These are phyloP conservation scores for Colletotrichum liriopes DNA, from an alignment of 2,329 filamentous ascomycete species.

Conservation along the genomic window DNA sequence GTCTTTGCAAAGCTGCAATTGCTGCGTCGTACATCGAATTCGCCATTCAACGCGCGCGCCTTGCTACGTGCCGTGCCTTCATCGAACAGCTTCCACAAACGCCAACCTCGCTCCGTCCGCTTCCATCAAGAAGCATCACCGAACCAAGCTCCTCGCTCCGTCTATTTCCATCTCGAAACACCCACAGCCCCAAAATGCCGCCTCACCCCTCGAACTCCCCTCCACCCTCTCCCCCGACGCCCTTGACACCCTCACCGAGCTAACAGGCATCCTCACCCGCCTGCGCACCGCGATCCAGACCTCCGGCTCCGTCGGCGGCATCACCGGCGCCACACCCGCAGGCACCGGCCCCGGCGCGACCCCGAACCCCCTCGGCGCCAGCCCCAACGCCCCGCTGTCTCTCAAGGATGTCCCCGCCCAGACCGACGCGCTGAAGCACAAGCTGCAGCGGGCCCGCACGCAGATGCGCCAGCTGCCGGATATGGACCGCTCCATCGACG, in stretches of 20 bases:
- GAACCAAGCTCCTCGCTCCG: background rate
- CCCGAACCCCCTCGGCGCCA: slow-evolving; percentile 51
- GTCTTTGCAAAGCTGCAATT: background rate
- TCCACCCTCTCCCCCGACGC: slow-evolving; percentile 82
- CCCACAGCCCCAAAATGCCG: slow-evolving; percentile 21
- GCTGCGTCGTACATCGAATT: too few species aligned
- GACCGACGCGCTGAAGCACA: slow-evolving; percentile 85
- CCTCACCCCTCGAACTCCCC: slow-evolving; percentile 66
- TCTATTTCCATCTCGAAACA: background rate
- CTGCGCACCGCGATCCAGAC: slow-evolving; percentile 70
- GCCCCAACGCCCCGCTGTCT: slow-evolving; percentile 55
- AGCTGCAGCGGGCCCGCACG: slow-evolving; percentile 83
- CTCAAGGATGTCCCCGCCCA: slow-evolving; percentile 85
- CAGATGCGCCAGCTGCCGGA: slow-evolving; percentile 79
- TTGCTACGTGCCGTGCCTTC: background rate
- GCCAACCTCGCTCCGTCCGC: background rate
- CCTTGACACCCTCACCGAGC: slow-evolving; percentile 88
- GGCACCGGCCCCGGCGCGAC: slow-evolving; percentile 49
- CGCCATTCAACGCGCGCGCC: background rate
- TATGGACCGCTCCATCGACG: slow-evolving; percentile 75
- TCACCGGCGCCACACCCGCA: slow-evolving; percentile 56
- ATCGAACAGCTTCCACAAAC: background rate
- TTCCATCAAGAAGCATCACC: background rate
- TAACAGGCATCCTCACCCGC: slow-evolving; percentile 83
- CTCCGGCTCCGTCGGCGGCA: slow-evolving; percentile 55